A percentile compares a stretch with the other conserved stretches of the same genome.
Conservation (phyloP, 371 early-diverging fungal species). For the Furculomyces boomerangus region DNA sequence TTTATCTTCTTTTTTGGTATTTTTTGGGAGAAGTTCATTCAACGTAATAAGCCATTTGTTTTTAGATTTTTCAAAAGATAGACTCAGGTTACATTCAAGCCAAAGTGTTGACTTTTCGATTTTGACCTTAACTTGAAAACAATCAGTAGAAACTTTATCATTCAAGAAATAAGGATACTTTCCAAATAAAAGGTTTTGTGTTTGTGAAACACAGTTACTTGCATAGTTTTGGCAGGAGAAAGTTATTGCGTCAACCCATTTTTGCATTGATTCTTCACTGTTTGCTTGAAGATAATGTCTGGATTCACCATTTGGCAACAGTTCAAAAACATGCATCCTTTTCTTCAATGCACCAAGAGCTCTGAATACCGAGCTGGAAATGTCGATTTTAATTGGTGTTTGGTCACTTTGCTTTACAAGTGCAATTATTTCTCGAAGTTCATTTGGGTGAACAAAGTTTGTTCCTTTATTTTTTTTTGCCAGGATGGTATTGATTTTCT, state of each 20-base stretch:
- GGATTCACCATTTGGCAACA: neutral
- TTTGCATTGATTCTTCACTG: neutral
- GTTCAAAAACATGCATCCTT: neutral
- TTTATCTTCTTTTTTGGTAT: no score
- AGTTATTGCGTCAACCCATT: neutral
- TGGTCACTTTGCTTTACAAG: slow-evolving; percentile 25
- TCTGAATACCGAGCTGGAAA: slow-evolving; percentile 28
- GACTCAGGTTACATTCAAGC: neutral
- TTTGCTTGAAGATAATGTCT: neutral
- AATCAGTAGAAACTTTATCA: neutral
- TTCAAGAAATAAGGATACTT: neutral
- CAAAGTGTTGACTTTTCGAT: neutral
- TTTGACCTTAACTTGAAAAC: neutral
- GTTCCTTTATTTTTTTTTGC: slow-evolving; percentile 7
- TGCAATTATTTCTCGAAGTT: slow-evolving; percentile 20
- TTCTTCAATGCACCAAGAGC: neutral
- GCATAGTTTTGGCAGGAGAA: neutral
- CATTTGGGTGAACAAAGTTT: slow-evolving; percentile 7
- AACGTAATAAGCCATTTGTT: no score
- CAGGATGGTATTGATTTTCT: slow-evolving; percentile 21
- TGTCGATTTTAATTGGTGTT: slow-evolving; percentile 38
- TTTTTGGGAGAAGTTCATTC: no score
- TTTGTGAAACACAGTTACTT: neutral
- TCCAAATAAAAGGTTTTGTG: neutral
- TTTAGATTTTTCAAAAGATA: no score